Percentiles rank a stretch among this genome's conserved stretches.
These are phyloP conservation scores for Penicillium sp. DNA, from an alignment of 2,329 filamentous ascomycete genomes.

Conservation along the genomic window DNA sequence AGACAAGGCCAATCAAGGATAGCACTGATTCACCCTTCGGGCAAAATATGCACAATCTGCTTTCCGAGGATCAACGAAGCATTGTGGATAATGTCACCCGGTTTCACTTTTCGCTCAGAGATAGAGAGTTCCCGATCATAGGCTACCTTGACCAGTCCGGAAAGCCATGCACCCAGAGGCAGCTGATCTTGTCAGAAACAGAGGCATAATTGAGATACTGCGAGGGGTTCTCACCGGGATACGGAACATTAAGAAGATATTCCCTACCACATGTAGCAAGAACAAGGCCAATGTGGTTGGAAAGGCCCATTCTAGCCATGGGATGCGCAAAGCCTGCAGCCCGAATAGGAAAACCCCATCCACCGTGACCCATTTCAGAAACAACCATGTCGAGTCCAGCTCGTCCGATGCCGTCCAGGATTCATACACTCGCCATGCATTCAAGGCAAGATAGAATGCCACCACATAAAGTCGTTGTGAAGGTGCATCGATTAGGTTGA, in stretches of 20 bases:
- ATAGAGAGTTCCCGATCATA: conserved; percentile 92
- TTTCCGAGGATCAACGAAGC: conserved; percentile 89
- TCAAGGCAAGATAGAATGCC: conserved; percentile 68
- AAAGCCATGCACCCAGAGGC: conserved; percentile 66
- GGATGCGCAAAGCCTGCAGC: conserved; percentile 80
- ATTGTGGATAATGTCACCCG: conserved; percentile 81
- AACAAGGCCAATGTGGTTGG: conserved; percentile 66
- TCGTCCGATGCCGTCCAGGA: conserved; percentile 75
- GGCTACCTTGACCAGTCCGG: conserved; percentile 68
- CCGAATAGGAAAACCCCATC: conserved; percentile 84
- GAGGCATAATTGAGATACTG: not conserved
- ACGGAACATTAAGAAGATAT: conserved; percentile 89
- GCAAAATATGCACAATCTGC: conserved; percentile 95
- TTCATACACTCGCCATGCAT: conserved; percentile 82
- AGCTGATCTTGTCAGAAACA: conserved; percentile 45
- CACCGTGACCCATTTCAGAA: conserved; percentile 87
- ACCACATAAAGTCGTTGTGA: conserved; percentile 83
- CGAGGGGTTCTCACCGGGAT: conserved; percentile 57
- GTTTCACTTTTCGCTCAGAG: conserved; percentile 87
- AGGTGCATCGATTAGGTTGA: conserved; percentile 77
- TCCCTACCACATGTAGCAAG: conserved; percentile 62
- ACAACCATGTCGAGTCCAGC: conserved; percentile 79
- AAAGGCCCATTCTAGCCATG: conserved; percentile 90
- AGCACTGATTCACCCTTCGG: conserved; percentile 63
- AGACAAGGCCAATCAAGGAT: not conserved